Percentiles rank a stretch among this genome's conserved stretches.
Conservation (phyloP, 495 filamentous ascomycete genomes). For the Penicillium fimorum region DNA sequence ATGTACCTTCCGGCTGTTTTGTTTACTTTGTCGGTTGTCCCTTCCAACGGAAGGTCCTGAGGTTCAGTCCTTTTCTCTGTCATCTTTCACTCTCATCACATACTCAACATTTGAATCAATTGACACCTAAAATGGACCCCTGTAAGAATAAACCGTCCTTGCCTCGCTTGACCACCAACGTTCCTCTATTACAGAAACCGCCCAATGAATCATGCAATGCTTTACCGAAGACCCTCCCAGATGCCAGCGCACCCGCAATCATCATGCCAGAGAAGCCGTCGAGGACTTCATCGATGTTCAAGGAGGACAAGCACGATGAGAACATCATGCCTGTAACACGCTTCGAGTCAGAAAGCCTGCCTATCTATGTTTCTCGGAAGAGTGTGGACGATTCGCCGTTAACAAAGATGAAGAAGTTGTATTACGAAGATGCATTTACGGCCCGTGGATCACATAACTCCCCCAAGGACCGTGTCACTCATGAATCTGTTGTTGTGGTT, state of each 20-base stretch:
- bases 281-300: constrained; percentile 24
- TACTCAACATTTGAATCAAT: not conserved
- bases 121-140: constrained; percentile 13
- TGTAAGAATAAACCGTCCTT: constrained; percentile 17
- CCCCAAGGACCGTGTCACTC: constrained; percentile 56
- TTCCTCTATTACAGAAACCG: not conserved
- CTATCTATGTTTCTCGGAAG: constrained; percentile 12
- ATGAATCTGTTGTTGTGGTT: constrained; percentile 70
- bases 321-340: constrained; percentile 12
- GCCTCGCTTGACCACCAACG: constrained; percentile 20
- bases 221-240: constrained; percentile 1
- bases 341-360: constrained; percentile 16
- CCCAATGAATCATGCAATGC: constrained; percentile 1
- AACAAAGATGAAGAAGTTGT: constrained; percentile 44
- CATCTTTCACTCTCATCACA: not conserved
- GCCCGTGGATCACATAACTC: constrained; percentile 50
- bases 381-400: constrained; percentile 24
- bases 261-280: constrained; percentile 10
- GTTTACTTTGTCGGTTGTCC: not conserved
- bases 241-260: not conserved
- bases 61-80: not conserved
- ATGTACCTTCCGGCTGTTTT: constrained; percentile 12
- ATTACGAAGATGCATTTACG: constrained; percentile 61
- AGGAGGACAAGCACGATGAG: constrained; percentile 28
- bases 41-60: not conserved